These are phyloP conservation scores for Rosa hybrid DNA, from an alignment of 331 rosid genomes.

Conservation along the genomic window DNA sequence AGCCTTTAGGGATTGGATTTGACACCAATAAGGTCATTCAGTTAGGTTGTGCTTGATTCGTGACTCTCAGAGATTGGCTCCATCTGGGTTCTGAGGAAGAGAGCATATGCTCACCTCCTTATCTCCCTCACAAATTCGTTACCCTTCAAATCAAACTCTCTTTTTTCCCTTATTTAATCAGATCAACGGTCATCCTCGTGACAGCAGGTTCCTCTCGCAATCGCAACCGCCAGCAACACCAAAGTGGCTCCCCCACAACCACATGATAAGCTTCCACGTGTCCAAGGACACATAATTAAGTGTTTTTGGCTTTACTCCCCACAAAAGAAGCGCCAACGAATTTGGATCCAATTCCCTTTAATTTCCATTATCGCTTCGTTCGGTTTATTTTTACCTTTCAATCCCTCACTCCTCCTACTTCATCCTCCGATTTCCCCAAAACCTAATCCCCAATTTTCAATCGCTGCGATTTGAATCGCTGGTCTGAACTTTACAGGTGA, in stretches of 20 bases:
- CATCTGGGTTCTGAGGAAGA: too few relatives aligned
- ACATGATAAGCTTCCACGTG: conserved; percentile 12
- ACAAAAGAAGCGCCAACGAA: conserved; percentile 58
- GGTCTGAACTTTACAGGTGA: conserved; percentile 1
- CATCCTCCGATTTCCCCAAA: neutral
- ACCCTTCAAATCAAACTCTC: neutral
- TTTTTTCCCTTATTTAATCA: too few relatives aligned
- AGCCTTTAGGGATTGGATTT: too few relatives aligned
- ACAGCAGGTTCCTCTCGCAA: neutral
- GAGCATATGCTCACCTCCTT: too few relatives aligned
- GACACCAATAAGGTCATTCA: too few relatives aligned
- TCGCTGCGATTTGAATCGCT: neutral
- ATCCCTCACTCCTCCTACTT: conserved; percentile 11
- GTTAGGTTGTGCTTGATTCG: too few relatives aligned
- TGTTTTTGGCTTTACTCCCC: neutral
- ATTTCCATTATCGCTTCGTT: conserved; percentile 18
- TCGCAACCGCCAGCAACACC: neutral
- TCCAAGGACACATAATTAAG: neutral
- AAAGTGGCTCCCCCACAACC: neutral
- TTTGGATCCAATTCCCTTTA: conserved; percentile 49
- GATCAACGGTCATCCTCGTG: neutral
- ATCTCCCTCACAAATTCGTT: neutral
- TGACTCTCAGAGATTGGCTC: too few relatives aligned
- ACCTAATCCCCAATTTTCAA: neutral
- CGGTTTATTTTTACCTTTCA: neutral